Evolutionary conservation across 2,329 filamentous ascomycete species (phyloP).

Genomic region (Fusarium sublunatum): DNA sequence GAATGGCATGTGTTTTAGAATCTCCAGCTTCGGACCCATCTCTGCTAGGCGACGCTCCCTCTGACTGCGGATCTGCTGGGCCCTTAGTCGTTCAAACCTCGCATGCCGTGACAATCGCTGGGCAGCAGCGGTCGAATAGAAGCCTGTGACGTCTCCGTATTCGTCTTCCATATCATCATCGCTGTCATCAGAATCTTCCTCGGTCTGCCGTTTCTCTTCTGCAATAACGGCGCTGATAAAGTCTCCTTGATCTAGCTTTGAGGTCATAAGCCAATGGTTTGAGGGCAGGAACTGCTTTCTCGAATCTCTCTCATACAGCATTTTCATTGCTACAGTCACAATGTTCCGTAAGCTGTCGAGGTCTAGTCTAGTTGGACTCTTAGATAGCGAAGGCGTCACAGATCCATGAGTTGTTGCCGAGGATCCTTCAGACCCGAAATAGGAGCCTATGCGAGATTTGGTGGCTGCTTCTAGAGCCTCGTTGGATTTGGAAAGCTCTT

Average conservation of each 20-base stretch:
- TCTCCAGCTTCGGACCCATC: constrained; percentile 86
- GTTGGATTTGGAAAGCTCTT: constrained; percentile 62
- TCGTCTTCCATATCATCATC: constrained; percentile 52
- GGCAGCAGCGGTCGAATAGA: constrained; percentile 58
- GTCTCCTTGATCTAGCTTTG: constrained; percentile 85
- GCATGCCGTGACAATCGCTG: constrained; percentile 71
- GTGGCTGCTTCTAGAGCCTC: constrained; percentile 37
- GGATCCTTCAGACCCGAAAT: constrained; percentile 39
- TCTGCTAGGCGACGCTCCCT: constrained; percentile 79
- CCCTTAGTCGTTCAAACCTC: constrained; percentile 71
- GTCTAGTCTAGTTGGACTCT: constrained; percentile 61
- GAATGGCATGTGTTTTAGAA: constrained; percentile 96
- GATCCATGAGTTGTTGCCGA: constrained; percentile 1
- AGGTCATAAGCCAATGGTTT: constrained; percentile 95
- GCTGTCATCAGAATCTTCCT: constrained; percentile 57
- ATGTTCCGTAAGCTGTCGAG: constrained; percentile 82
- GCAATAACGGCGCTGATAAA: constrained; percentile 88
- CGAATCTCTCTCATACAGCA: constrained; percentile 94
- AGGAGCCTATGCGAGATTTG: constrained; percentile 47
- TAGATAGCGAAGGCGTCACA: not conserved
- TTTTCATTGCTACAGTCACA: constrained; percentile 82
- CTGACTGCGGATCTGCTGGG: constrained; percentile 73
- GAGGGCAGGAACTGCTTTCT: constrained; percentile 82
- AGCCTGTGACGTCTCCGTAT: constrained; percentile 43
- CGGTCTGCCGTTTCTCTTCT: constrained; percentile 84